These are phyloP conservation scores for Euphorbia celastroides DNA, from an alignment of 441 rosid species.

Conservation along the genomic window DNA sequence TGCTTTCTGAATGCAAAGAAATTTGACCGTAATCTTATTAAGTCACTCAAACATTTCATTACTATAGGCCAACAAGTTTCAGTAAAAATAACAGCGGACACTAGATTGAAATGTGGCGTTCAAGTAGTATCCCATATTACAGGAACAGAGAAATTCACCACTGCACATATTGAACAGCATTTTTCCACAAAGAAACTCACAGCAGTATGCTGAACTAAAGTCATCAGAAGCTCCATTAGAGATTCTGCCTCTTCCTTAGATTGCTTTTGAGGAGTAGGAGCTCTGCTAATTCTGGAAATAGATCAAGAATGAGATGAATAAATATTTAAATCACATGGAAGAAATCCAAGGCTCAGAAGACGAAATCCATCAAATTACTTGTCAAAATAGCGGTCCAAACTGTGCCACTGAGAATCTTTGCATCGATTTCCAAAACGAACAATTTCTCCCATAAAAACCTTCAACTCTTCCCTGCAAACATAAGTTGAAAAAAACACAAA, in stretches of 20 bases:
- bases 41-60: background rate
- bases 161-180: background rate
- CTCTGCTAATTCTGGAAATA: conserved; percentile 55
- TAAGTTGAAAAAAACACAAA: background rate
- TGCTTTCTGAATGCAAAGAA: background rate
- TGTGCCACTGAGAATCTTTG: conserved; percentile 99
- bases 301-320: conserved; percentile 1
- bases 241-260: conserved; percentile 78
- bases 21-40: background rate
- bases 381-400: conserved; percentile 89
- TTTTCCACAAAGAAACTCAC: conserved; percentile 40
- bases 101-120: background rate
- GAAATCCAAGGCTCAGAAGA: background rate
- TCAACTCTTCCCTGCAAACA: conserved; percentile 78
- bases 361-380: conserved; percentile 39
- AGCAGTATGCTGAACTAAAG: conserved; percentile 76
- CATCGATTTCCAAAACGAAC: conserved; percentile 95
- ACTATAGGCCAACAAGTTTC: background rate
- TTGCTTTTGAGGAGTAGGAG: conserved; percentile 50
- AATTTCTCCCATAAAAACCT: conserved; percentile 83
- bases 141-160: background rate
- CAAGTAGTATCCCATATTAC: background rate
- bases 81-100: background rate
- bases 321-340: background rate
- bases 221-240: conserved; percentile 58